Base-by-base conservation (phyloP, 116 monocot species). In the Zostera marina region DNA sequence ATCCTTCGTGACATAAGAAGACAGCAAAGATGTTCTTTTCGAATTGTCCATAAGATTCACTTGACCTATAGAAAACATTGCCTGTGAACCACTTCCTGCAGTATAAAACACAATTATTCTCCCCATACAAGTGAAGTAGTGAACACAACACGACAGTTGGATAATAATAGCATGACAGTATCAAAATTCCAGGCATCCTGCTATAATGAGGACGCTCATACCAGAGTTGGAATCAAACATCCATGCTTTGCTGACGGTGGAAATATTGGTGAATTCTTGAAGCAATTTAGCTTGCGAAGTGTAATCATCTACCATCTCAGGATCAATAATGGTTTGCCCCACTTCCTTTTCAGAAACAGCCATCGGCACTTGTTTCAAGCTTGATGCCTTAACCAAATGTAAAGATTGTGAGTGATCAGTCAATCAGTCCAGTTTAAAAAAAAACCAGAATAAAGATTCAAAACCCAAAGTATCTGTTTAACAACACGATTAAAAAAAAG, bases 161-260 rank as follows among this genome's bases (percentile, higher is more conserved):
- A 21, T 17, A 61, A 23, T 45, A 22, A 22, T 16, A 23, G 45
- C 19, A 45, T 45, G 14, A 40, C 8, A 20, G 11, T 11, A 40
- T 12, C 39, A 14, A 41, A 42, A 41, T 16, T 19, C n/a, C n/a
- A n/a, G n/a, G n/a, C n/a, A n/a, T n/a, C n/a, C n/a, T n/a, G n/a
- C n/a, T n/a, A n/a, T n/a, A n/a, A n/a, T 38, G n/a, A 57, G 43
- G 42, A 56, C 41, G 38, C 3, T 6, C 61, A 42, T 63, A 96
- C 96, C 96, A 68, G 32, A 71, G 5, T 72, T 67, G 38, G 88
- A 80, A 43, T 77, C 82, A 65, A 89, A 78, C 63, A 78, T 68
- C 96, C 96, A 96, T 15, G 85, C 89, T 44, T 80, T 89, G 61
- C 78, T 67, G 49, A 96, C 70, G 66, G 19, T 80, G 24, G 96